Conservation (phyloP, 768 basidiomycete species). For the Myochromella boudieri region DNA sequence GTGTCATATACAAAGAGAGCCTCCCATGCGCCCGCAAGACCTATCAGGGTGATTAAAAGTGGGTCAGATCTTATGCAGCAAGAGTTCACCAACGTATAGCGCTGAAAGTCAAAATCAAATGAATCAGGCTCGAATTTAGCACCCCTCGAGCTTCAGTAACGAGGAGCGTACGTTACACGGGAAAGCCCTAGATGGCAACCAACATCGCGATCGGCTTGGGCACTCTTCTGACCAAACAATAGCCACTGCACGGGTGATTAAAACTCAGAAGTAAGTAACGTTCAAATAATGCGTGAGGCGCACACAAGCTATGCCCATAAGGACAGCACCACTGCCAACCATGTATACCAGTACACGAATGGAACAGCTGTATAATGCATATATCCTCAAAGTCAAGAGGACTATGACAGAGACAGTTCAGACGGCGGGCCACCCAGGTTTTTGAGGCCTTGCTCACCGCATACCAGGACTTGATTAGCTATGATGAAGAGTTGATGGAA, state of each 20-base stretch:
- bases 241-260: too few species aligned
- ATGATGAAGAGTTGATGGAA: conserved; percentile 43
- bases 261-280: too few species aligned
- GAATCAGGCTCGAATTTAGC: too few species aligned
- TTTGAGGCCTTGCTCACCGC: conserved; percentile 31
- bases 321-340: conserved; percentile 27
- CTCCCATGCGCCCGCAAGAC: conserved; percentile 45
- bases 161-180: conserved; percentile 26
- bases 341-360: conserved; percentile 35
- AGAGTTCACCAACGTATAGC: too few species aligned
- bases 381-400: conserved; percentile 46
- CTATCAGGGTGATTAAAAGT: too few species aligned
- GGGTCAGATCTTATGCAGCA: too few species aligned
- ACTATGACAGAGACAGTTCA: conserved; percentile 26
- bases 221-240: conserved; percentile 37
- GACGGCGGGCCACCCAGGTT: too few species aligned
- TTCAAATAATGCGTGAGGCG: too few species aligned
- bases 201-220: conserved; percentile 17
- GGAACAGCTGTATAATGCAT: conserved; percentile 47
- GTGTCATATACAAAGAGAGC: conserved; percentile 49
- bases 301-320: conserved; percentile 26
- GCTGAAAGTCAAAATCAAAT: too few species aligned
- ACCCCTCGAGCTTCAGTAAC: too few species aligned
- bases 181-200: conserved; percentile 37
- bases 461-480: conserved; percentile 44